Evolutionary conservation across 2,329 filamentous ascomycete species (phyloP), one percentile per base, ranked within the genome.

Genomic region (Alternaria metachromatica): DNA sequence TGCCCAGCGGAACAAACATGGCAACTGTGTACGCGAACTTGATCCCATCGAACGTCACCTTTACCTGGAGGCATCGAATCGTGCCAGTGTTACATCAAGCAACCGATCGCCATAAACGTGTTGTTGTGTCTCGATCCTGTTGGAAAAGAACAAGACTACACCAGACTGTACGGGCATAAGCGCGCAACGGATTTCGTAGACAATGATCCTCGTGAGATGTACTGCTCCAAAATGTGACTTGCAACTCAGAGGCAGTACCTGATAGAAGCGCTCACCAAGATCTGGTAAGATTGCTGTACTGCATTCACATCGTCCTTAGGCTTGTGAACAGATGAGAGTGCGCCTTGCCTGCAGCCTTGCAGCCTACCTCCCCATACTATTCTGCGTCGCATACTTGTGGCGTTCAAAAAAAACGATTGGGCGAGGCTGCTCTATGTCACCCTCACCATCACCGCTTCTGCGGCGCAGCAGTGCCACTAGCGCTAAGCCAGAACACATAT

Each of bases 381-480:
- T 2, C 28, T 30, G 55, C 41, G 25, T 43, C 48, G 25, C 28
- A 53, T 25, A n/a, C 6, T 20, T 62, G 55, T 49, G 49, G 60
- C 45, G 49, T 43, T 44, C 11, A 8, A 7, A 28, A 7, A 28
- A 49, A 49, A 33, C 3, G 49, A 11, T 58, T 61, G 28, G 61
- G 23, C 5, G 20, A 58, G 53, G 41, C 53, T 11, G 41, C 23
- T 23, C 33, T 15, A 6, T 12, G 12, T 25, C 41, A 37, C 12
- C 11, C 41, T 48, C 57, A 49, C 48, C 20, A 13, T 33, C 11
- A 37, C 15, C 23, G 48, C 37, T 51, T 9, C 25, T n/a, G 62
- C 55, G 62, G 58, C 58, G 62, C 58, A 62, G 62, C 33, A 21
- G 21, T 18, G 62, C 49, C 55, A 48, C 45, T 33, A 56, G 63